Conservation (phyloP, 2,329 filamentous ascomycete species). For the Sclerotinia subarctica region DNA sequence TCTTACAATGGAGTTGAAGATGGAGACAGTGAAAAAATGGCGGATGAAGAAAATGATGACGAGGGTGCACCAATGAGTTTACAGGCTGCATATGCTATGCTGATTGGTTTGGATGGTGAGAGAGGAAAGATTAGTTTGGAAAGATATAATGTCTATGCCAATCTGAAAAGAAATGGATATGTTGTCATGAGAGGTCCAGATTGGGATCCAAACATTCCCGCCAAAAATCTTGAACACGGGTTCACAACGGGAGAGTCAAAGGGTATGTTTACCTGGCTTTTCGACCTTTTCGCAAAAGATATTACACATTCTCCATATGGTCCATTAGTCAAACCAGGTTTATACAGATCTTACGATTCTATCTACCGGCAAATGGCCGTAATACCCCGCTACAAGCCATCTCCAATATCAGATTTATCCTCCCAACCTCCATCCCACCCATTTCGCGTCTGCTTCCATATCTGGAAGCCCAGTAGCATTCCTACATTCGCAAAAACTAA, state of each 20-base stretch:
- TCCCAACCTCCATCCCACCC: constrained; percentile 44
- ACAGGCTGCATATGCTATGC: constrained; percentile 82
- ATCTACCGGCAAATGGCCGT: constrained; percentile 76
- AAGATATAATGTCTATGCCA: constrained; percentile 83
- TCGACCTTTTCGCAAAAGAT: constrained; percentile 33
- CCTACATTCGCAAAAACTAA: constrained; percentile 72
- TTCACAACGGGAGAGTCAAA: constrained; percentile 19
- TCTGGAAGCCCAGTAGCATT: constrained; percentile 69
- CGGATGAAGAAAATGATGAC: constrained; percentile 50
- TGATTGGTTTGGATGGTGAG: constrained; percentile 68
- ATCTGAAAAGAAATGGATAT: constrained; percentile 80
- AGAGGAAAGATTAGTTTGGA: constrained; percentile 64
- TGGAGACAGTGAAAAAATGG: constrained; percentile 43
- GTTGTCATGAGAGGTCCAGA: constrained; percentile 68
- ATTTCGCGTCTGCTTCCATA: constrained; percentile 73
- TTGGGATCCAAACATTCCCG: constrained; percentile 41
- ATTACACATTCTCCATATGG: constrained; percentile 42
- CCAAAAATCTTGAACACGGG: constrained; percentile 18
- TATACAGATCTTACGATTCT: constrained; percentile 63
- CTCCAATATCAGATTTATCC: constrained; percentile 34
- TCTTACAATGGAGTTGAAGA: constrained; percentile 43
- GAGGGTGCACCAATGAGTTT: constrained; percentile 80
- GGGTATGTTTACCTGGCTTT: constrained; percentile 37
- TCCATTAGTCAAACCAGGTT: constrained; percentile 59
- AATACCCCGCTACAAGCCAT: constrained; percentile 68